Conservation (phyloP, 352 stramenopile species). For the Pythium oligandrum region DNA sequence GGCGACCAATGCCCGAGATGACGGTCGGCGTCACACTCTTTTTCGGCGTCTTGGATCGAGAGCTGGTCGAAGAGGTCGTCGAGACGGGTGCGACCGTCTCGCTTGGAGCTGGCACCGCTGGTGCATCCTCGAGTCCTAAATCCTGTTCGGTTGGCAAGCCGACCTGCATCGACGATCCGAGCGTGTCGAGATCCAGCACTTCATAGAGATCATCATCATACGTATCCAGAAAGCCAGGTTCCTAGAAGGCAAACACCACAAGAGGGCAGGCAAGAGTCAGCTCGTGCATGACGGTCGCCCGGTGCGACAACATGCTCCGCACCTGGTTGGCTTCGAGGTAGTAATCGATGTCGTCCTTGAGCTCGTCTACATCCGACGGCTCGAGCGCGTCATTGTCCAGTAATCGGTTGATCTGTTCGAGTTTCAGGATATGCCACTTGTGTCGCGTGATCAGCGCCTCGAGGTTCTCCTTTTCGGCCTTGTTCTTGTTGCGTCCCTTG, state of each 20-base stretch:
- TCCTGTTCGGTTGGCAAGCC: conserved; percentile 68
- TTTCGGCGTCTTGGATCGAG: conserved; percentile 54
- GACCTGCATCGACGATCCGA: conserved; percentile 70
- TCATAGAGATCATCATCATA: conserved; percentile 96
- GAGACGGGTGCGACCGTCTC: background rate
- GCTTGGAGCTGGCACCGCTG: conserved; percentile 11
- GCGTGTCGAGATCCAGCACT: conserved; percentile 90
- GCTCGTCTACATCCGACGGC: conserved; percentile 89
- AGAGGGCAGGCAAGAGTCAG: too few relatives aligned
- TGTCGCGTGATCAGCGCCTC: conserved; percentile 90
- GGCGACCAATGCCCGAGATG: conserved; percentile 69
- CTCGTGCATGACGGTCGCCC: too few relatives aligned
- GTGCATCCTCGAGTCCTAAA: conserved; percentile 53
- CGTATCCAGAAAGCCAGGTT: conserved; percentile 92
- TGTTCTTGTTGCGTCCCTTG: conserved; percentile 96
- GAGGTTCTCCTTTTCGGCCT: conserved; percentile 88
- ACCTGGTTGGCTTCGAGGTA: conserved; percentile 93
- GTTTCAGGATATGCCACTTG: conserved; percentile 96
- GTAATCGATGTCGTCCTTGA: conserved; percentile 98
- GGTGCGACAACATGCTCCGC: conserved; percentile 3
- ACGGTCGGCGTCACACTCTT: conserved; percentile 48
- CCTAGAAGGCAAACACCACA: conserved; percentile 21
- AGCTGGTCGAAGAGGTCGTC: conserved; percentile 1
- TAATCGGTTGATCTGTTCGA: conserved; percentile 97
- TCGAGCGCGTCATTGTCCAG: conserved; percentile 96